Base-by-base conservation (phyloP, 1,139 yeast genomes). In the Pichia sp. region DNA sequence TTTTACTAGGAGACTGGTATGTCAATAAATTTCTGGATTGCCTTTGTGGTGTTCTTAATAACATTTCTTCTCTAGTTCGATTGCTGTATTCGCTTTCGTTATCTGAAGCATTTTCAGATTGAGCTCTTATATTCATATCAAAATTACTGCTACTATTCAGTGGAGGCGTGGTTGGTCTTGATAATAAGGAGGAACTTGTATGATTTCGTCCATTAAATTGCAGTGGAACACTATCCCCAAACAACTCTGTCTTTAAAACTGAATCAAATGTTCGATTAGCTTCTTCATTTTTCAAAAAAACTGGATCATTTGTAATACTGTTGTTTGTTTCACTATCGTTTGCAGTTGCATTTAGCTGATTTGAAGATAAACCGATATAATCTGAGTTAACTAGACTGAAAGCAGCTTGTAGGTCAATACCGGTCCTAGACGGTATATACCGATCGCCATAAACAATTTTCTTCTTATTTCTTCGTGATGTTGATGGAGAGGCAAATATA, bases 241-340 rank as follows among this genome's bases (percentile, higher is more conserved):
- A 92, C 39, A 92, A 69, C 64, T 92, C 99, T 29, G 95, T 88
- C 59, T 87, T 85, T 39, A 92, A 68, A 7, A 94, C 85, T 0
- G 94, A 80, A 43, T 90, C 82, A 64, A 90, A 94, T 0, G 96
- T 87, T 55, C 85, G 70, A 61, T 87, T 87, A 3, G 97, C 96
- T 59, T 86, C 95, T 55, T 82, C 85, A 59, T 82, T 87, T 59
- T 80, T 75, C 52, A 84, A 74, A 26, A 73, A 68, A 54, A 85
- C 92, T 30, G 84, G 69, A 58, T 84, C 95, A 55, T 77, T 80
- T 43, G 79, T 82, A 11, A 35, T 30, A 6, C 42, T 34, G 23
- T 15, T 30, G 13, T 32, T 32, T 13, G 22, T 9, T 7, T 26
- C 16, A 11, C 23, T 26, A n/a, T 32, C 38, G 39, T 22, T 42